phyloP scores from a whole-genome alignment of 192 early-diverging fungal species.

The Entomortierella chlamydospora region DNA sequence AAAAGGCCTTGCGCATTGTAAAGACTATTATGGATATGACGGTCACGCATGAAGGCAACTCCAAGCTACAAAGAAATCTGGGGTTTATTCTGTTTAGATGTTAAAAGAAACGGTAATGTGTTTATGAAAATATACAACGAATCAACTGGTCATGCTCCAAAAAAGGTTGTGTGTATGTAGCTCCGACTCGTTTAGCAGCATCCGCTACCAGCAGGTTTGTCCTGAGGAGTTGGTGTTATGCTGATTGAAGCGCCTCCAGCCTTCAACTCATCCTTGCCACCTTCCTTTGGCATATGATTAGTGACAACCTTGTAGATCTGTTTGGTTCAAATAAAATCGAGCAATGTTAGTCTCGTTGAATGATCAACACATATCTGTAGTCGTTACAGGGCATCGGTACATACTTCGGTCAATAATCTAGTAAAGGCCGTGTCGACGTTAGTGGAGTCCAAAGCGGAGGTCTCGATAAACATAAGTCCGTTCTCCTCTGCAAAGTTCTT shows the following conservation, averaged over 20 bases:
- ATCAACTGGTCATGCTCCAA: background rate
- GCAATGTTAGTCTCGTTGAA: background rate
- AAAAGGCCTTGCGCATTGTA: too few relatives aligned
- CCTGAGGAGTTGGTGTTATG: slow-evolving; percentile 52
- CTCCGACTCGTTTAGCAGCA: slow-evolving; percentile 37
- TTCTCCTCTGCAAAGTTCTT: slow-evolving; percentile 83
- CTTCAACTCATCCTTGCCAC: slow-evolving; percentile 58
- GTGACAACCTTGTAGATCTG: slow-evolving; percentile 60
- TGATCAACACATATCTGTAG: too few relatives aligned
- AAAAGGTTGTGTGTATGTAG: background rate
- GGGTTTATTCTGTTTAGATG: too few relatives aligned
- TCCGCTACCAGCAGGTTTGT: slow-evolving; percentile 54
- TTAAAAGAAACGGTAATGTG: background rate
- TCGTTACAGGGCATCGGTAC: background rate
- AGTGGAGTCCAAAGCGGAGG: slow-evolving; percentile 82
- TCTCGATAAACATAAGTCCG: slow-evolving; percentile 89
- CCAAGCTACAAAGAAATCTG: too few relatives aligned
- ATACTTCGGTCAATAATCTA: slow-evolving; percentile 51
- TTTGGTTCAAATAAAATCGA: background rate
- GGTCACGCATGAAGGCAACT: too few relatives aligned
- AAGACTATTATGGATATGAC: too few relatives aligned
- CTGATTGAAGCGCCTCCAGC: slow-evolving; percentile 55
- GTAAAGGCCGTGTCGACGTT: slow-evolving; percentile 88
- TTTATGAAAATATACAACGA: slow-evolving; percentile 8
- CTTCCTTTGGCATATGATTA: slow-evolving; percentile 52